phyloP scores from a whole-genome alignment of 2,329 filamentous ascomycete genomes.

The Hymenoscyphus infarciens region DNA sequence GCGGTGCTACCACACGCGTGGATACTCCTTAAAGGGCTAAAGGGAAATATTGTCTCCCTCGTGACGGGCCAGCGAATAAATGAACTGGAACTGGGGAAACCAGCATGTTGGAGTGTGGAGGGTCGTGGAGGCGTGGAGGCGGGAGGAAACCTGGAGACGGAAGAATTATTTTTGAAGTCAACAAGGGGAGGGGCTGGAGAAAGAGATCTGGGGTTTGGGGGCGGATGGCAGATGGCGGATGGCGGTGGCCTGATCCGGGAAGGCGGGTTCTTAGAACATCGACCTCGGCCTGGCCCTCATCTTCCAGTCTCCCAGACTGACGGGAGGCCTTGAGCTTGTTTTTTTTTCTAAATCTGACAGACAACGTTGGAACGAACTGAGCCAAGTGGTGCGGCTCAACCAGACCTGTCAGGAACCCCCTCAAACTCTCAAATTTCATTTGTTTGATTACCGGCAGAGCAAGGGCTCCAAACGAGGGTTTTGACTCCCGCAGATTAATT shows the following conservation, averaged over 20 bases:
- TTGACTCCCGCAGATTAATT: neutral
- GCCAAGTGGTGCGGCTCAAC: neutral
- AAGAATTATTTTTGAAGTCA: slow-evolving; percentile 6
- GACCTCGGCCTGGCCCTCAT: neutral
- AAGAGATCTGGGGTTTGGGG: neutral
- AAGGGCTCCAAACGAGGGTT: neutral
- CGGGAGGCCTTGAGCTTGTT: neutral
- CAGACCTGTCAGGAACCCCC: neutral
- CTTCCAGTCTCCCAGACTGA: too few relatives aligned
- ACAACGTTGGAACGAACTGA: neutral
- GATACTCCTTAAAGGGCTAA: neutral
- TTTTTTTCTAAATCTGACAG: neutral
- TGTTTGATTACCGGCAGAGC: neutral
- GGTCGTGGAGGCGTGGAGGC: slow-evolving; percentile 3
- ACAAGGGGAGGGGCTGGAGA: neutral
- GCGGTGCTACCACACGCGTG: neutral
- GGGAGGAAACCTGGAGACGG: slow-evolving; percentile 1
- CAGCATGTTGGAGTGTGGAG: neutral
- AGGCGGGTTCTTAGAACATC: neutral
- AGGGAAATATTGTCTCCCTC: neutral
- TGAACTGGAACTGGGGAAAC: neutral
- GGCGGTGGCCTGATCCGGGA: too few relatives aligned
- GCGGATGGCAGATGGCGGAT: too few relatives aligned
- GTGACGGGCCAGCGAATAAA: neutral
- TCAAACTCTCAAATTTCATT: neutral